Conservation (phyloP, 108 stramenopile genomes). For the Nitzschia putrida region DNA sequence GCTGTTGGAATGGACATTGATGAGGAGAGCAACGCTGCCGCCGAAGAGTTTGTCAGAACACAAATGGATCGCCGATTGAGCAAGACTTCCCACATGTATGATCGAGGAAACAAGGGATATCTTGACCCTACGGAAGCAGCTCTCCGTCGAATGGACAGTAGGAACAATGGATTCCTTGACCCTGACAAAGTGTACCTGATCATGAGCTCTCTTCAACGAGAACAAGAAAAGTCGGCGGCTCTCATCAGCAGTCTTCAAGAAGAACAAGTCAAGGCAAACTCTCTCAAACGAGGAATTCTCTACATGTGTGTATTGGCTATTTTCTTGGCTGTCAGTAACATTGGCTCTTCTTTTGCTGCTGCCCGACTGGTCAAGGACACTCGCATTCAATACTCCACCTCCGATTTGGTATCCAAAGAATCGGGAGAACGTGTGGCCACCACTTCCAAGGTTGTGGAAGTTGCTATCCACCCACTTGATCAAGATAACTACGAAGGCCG, state of each 20-base stretch:
- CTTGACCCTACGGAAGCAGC: constrained; percentile 46
- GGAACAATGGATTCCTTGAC: constrained; percentile 41
- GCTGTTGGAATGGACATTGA: too few species aligned
- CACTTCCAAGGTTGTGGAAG: constrained; percentile 17
- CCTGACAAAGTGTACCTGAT: constrained; percentile 51
- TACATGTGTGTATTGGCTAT: constrained; percentile 36
- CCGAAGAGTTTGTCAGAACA: too few species aligned
- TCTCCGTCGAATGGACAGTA: constrained; percentile 50
- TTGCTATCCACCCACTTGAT: constrained; percentile 6
- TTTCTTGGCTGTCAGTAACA: constrained; percentile 46
- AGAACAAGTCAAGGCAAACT: constrained; percentile 36
- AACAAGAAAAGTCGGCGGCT: constrained; percentile 16
- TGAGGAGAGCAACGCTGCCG: too few species aligned
- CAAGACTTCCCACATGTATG: constrained; percentile 45
- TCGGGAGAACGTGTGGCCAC: constrained; percentile 21
- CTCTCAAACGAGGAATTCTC: constrained; percentile 34
- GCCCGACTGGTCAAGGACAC: constrained; percentile 60
- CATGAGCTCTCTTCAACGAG: constrained; percentile 22
- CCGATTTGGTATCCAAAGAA: constrained; percentile 20
- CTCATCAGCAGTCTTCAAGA: constrained; percentile 26
- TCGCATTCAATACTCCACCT: constrained; percentile 1
- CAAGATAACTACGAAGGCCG: neutral
- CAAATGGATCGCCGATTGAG: constrained; percentile 13
- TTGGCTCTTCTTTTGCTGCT: constrained; percentile 57
- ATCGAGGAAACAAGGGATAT: constrained; percentile 49